Evolutionary conservation across 208 protist genomes (phyloP).

Genomic region (Naegleria gruberi): DNA sequence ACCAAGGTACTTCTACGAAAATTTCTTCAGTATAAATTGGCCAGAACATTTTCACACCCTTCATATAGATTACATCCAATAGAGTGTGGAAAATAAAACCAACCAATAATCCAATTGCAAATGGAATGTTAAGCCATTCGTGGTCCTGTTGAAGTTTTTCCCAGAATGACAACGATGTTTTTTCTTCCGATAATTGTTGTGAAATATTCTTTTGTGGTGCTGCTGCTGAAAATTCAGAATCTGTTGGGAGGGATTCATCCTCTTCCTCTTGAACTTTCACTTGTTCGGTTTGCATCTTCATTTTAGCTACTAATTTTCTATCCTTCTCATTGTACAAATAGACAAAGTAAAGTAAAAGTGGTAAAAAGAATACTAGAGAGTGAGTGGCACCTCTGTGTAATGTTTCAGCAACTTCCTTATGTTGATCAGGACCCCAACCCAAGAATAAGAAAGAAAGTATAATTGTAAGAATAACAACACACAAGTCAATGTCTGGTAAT

Average conservation of each 20-base stretch:
- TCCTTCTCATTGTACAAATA: background rate
- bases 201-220: background rate
- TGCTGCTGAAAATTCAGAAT: background rate
- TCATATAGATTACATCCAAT: background rate
- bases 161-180: background rate
- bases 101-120: background rate
- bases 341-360: background rate
- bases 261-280: too few species aligned
- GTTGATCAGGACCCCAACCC: background rate
- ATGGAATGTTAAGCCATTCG: background rate
- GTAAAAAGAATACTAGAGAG: background rate
- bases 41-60: slow-evolving; percentile 7
- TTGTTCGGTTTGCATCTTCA: background rate
- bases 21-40: slow-evolving; percentile 4
- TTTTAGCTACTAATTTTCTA: background rate
- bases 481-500: background rate
- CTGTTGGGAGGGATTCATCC: too few species aligned
- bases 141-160: background rate
- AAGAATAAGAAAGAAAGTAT: background rate
- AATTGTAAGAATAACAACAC: background rate
- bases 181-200: background rate
- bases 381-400: background rate
- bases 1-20: background rate
- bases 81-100: background rate
- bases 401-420: background rate